Percentiles rank a stretch among this genome's conserved stretches.
Conservation (phyloP, 441 rosid genomes). For the Populus trichocarpa region DNA sequence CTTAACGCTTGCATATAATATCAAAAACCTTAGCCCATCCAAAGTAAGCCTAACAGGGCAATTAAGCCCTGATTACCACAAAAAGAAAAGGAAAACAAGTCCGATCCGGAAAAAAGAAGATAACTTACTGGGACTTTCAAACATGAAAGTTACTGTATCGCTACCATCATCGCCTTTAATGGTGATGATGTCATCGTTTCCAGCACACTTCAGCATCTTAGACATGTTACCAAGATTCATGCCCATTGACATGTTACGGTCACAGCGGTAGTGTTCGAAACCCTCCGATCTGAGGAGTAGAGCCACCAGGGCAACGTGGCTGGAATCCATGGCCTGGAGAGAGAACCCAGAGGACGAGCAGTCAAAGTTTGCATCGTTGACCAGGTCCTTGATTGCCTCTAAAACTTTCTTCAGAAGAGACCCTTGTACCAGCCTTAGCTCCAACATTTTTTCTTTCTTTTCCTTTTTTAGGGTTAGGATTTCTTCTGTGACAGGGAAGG, state of each 20-base stretch:
- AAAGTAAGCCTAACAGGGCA: not conserved
- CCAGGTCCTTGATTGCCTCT: conserved; percentile 84
- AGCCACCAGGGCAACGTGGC: conserved; percentile 96
- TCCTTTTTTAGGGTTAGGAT: not conserved
- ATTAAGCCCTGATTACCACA: not conserved
- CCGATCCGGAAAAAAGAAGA: too few species aligned
- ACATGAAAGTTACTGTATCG: conserved; percentile 97
- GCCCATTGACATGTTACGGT: conserved; percentile 89
- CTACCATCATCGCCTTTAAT: conserved; percentile 95
- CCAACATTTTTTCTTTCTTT: conserved; percentile 48
- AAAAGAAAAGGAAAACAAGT: too few species aligned
- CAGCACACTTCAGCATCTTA: conserved; percentile 94
- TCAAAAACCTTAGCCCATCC: not conserved
- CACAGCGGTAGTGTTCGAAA: conserved; percentile 94
- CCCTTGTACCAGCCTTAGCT: conserved; percentile 89
- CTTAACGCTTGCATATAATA: not conserved
- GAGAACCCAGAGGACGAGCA: conserved; percentile 94
- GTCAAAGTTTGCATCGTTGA: conserved; percentile 94
- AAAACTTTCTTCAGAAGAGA: conserved; percentile 91
- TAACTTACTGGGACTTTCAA: conserved; percentile 87
- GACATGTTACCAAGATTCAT: conserved; percentile 89
- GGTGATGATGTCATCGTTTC: conserved; percentile 95
- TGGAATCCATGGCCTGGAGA: conserved; percentile 98
- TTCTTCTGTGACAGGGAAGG: not conserved
- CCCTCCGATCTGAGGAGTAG: conserved; percentile 92